Evolutionary conservation across 2,329 filamentous ascomycete genomes (phyloP).

Genomic region (Penicillium verrucosum): DNA sequence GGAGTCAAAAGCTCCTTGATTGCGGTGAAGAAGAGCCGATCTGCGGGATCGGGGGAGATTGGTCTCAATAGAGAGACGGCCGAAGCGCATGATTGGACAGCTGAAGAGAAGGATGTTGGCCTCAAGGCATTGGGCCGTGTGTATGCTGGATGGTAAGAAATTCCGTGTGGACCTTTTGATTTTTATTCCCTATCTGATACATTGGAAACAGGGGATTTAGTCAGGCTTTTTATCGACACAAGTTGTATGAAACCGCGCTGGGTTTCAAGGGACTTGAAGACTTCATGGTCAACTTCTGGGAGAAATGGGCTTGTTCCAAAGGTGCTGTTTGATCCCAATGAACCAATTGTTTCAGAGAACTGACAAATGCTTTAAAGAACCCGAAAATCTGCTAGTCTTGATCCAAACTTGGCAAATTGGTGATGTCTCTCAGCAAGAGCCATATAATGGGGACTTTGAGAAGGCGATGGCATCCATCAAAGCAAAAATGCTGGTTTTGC

Average conservation of each 20-base stretch:
- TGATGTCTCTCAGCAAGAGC: slow-evolving; percentile 66
- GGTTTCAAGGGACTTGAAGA: slow-evolving; percentile 68
- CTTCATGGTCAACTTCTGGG: slow-evolving; percentile 74
- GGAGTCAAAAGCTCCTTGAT: slow-evolving; percentile 61
- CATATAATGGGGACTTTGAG: slow-evolving; percentile 65
- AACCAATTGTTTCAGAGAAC: background rate
- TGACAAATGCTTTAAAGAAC: slow-evolving; percentile 47
- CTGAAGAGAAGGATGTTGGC: slow-evolving; percentile 53
- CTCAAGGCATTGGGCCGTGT: slow-evolving; percentile 70
- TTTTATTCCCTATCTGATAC: background rate
- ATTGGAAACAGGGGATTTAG: slow-evolving; percentile 61
- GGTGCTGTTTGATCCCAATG: slow-evolving; percentile 33
- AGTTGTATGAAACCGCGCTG: slow-evolving; percentile 61
- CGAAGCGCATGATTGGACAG: slow-evolving; percentile 50
- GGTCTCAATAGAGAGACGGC: slow-evolving; percentile 40
- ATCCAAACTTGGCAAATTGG: slow-evolving; percentile 74
- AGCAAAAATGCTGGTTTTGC: slow-evolving; percentile 68
- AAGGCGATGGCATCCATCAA: slow-evolving; percentile 67
- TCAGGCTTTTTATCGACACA: slow-evolving; percentile 73
- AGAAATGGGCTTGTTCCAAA: slow-evolving; percentile 68
- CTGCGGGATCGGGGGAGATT: slow-evolving; percentile 51
- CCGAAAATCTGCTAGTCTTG: slow-evolving; percentile 73
- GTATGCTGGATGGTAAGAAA: slow-evolving; percentile 65
- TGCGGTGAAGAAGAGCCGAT: slow-evolving; percentile 54
- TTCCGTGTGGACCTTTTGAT: no score